Evolutionary conservation across 2,329 filamentous ascomycete species (phyloP).

Genomic region (Arachnopeziza araneosa): DNA sequence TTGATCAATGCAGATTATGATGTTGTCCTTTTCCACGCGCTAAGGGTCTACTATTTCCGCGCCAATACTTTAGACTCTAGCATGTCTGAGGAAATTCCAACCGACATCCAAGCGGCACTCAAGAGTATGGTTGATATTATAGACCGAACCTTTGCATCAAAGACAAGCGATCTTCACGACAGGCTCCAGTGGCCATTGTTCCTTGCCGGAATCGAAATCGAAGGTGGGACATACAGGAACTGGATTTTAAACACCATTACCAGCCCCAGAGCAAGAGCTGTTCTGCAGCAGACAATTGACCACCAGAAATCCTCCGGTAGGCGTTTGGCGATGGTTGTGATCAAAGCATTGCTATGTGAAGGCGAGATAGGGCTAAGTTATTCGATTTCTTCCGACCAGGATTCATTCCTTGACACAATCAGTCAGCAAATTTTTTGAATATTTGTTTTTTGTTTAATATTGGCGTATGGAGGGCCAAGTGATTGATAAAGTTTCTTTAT

Average conservation of each 20-base stretch:
- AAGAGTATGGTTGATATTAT: background rate
- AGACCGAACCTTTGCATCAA: constrained; percentile 4
- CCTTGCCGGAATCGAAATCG: constrained; percentile 5
- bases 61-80: background rate
- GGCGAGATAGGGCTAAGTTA: background rate
- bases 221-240: background rate
- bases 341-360: background rate
- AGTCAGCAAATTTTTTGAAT: background rate
- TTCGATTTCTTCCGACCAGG: background rate
- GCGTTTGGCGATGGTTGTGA: constrained; percentile 1
- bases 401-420: background rate
- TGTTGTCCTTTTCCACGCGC: constrained; percentile 2
- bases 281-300: constrained; percentile 2
- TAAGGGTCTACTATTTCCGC: constrained; percentile 7
- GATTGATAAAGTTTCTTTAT: too few species aligned
- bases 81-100: background rate
- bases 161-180: constrained; percentile 5
- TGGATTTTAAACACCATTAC: constrained; percentile 1
- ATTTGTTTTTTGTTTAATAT: too few species aligned
- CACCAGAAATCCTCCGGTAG: background rate
- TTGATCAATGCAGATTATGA: constrained; percentile 6
- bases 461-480: too few species aligned
- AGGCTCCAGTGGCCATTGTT: constrained; percentile 8
- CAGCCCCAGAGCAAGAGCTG: background rate
- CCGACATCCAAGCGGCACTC: constrained; percentile 1